Percentiles rank a stretch among this genome's conserved stretches.
Conservation (phyloP, 108 stramenopile genomes). For the Bacterosira constricta region DNA sequence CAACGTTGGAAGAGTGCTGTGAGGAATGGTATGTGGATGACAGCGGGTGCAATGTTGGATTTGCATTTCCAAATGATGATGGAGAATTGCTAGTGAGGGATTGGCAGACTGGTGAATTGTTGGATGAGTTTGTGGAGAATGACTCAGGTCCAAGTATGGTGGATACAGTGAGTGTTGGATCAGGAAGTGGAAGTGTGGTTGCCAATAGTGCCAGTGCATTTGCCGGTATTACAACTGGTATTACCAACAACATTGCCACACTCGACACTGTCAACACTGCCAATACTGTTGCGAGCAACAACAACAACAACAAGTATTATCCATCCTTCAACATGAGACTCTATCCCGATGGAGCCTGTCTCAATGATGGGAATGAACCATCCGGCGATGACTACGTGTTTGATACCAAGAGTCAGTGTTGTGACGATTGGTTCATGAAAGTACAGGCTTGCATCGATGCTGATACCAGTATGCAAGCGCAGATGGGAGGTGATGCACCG, state of each 20-base stretch:
- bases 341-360: slow-evolving; percentile 39
- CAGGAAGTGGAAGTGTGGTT: not conserved
- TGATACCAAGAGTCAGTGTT: slow-evolving; percentile 21
- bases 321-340: slow-evolving; percentile 32
- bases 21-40: slow-evolving; percentile 17
- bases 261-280: not conserved
- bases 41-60: slow-evolving; percentile 12
- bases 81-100: not conserved
- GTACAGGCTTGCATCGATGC: slow-evolving; percentile 1
- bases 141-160: not conserved
- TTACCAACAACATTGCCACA: not conserved
- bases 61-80: not conserved
- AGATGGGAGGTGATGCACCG: not conserved
- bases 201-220: not conserved
- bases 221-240: not conserved
- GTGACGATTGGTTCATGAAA: slow-evolving; percentile 34
- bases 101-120: not conserved
- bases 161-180: not conserved
- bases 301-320: slow-evolving; percentile 3
- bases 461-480: not conserved
- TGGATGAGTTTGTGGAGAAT: not conserved
- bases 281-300: not conserved
- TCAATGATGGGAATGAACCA: slow-evolving; percentile 30
- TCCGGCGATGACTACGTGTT: slow-evolving; percentile 4
- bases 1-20: slow-evolving; percentile 9